Percentiles rank a stretch among this genome's conserved stretches.
Evolutionary conservation across 139 green algal genomes (phyloP).

Genomic region (Tetradesmus lagerheimii): DNA sequence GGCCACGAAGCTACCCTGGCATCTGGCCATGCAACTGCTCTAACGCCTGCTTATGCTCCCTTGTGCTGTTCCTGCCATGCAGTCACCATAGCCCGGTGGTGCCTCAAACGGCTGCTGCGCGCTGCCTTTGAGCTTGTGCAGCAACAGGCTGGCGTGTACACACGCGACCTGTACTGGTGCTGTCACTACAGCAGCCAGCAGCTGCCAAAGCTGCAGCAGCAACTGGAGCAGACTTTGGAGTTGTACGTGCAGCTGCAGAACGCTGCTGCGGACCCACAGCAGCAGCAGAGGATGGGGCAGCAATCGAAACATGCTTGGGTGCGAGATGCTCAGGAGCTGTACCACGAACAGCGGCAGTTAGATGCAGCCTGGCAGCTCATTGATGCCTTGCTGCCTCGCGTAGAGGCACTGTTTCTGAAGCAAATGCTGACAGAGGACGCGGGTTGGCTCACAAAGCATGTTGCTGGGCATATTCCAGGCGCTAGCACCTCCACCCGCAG

Average conservation of each 20-base stretch:
- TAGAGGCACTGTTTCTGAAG: slow-evolving; percentile 22
- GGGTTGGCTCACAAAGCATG: slow-evolving; percentile 37
- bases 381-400: background rate
- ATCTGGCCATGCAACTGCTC: background rate
- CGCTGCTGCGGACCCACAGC: background rate
- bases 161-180: slow-evolving; percentile 44
- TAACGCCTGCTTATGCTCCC: background rate
- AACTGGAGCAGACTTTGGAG: slow-evolving; percentile 2
- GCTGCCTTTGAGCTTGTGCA: slow-evolving; percentile 33
- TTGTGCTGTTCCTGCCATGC: background rate
- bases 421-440: slow-evolving; percentile 37
- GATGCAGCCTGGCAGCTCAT: slow-evolving; percentile 2
- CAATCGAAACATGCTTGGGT: background rate
- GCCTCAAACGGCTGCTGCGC: slow-evolving; percentile 29
- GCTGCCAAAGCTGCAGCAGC: slow-evolving; percentile 22
- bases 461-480: background rate
- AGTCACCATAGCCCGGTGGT: background rate
- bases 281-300: slow-evolving; percentile 2
- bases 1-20: background rate
- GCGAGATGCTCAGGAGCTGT: background rate
- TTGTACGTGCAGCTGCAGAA: slow-evolving; percentile 30
- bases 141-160: background rate
- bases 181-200: background rate
- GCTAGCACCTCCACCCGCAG: background rate
- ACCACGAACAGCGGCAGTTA: background rate